phyloP scores from a whole-genome alignment of 768 basidiomycete species.

The Clitopilus passeckerianus region DNA sequence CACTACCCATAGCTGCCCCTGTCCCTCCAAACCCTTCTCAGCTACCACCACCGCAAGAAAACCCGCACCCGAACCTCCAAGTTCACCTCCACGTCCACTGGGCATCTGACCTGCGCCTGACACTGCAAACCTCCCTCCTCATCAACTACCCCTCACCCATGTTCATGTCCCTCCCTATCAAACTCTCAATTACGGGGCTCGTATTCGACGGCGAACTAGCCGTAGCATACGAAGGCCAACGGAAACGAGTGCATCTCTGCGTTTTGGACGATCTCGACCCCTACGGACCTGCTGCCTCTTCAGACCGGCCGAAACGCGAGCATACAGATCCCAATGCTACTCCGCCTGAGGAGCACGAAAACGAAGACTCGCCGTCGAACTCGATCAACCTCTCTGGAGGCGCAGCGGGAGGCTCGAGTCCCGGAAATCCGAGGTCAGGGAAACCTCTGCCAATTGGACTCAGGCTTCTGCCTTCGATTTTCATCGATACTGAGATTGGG shows the following conservation, averaged over 20 bases:
- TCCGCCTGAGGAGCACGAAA: conserved; percentile 45
- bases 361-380: conserved; percentile 44
- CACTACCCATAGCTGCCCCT: conserved; percentile 1
- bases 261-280: conserved; percentile 86
- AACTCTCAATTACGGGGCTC: conserved; percentile 86
- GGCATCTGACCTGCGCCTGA: conserved; percentile 84
- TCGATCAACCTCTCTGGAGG: conserved; percentile 9
- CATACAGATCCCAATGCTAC: conserved; percentile 27
- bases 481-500: conserved; percentile 96
- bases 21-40: conserved; percentile 8
- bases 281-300: conserved; percentile 60
- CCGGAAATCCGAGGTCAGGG: conserved; percentile 32
- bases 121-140: conserved; percentile 85
- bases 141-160: conserved; percentile 96
- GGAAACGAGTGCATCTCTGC: conserved; percentile 79
- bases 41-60: conserved; percentile 5
- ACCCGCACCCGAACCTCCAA: conserved; percentile 66
- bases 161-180: conserved; percentile 97
- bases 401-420: conserved; percentile 3
- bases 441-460: conserved; percentile 80
- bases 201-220: conserved; percentile 85
- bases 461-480: conserved; percentile 77
- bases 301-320: conserved; percentile 41
- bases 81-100: conserved; percentile 83
- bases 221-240: conserved; percentile 86